These are phyloP conservation scores for Gnetum montanum DNA, from an alignment of 75 land plant species.

Conservation along the genomic window DNA sequence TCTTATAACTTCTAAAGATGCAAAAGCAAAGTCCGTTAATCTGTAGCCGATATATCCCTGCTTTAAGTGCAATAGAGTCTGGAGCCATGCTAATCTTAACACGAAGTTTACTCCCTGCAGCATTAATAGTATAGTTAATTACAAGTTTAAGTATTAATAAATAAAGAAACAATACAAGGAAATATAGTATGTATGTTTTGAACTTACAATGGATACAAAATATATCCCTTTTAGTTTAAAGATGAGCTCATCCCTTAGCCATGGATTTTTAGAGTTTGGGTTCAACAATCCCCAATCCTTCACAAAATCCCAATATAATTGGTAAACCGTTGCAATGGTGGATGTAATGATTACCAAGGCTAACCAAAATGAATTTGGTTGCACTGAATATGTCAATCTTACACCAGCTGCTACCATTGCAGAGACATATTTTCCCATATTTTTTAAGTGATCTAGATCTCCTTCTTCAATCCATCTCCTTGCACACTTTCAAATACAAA, in stretches of 20 bases:
- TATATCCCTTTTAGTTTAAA: conserved; percentile 65
- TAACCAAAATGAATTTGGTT: conserved; percentile 34
- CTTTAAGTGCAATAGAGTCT: conserved; percentile 42
- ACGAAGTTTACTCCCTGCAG: conserved; percentile 63
- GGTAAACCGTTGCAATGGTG: conserved; percentile 63
- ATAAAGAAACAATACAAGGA: no score
- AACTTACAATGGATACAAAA: conserved; percentile 78
- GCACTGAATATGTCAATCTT: conserved; percentile 41
- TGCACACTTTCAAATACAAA: conserved; percentile 39
- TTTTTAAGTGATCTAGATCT: conserved; percentile 49
- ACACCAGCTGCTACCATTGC: conserved; percentile 91
- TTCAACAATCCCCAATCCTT: conserved; percentile 89
- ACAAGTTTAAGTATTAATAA: neutral
- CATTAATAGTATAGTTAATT: neutral
- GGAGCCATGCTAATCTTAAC: conserved; percentile 80
- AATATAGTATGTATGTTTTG: no score
- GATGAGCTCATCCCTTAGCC: conserved; percentile 84
- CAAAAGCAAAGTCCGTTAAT: conserved; percentile 5
- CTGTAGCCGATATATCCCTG: conserved; percentile 28
- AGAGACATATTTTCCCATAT: conserved; percentile 82
- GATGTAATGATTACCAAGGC: conserved; percentile 52
- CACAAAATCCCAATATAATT: conserved; percentile 90
- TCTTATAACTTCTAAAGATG: conserved; percentile 31
- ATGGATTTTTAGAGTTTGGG: conserved; percentile 48
- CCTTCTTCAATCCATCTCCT: conserved; percentile 79